phyloP scores from a whole-genome alignment of 805 yeast genomes.

The Wickerhamiella australiensis region DNA sequence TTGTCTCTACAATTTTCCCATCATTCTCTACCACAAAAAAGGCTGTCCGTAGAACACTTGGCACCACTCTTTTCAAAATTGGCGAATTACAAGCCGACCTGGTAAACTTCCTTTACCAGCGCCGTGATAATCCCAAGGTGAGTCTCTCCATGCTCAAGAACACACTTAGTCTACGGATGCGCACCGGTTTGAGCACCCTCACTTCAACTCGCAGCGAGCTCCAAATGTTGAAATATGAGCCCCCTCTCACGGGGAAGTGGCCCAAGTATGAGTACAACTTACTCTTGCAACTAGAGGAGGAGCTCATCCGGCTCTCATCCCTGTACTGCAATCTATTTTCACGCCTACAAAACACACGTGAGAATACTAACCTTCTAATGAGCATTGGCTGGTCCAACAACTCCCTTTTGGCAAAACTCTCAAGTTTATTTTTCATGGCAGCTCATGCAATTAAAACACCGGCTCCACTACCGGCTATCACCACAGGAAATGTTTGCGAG shows the following conservation, averaged over 20 bases:
- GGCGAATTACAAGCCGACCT: conserved; percentile 26
- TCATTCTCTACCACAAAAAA: conserved; percentile 14
- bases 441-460: background rate
- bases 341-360: background rate
- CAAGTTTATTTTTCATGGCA: background rate
- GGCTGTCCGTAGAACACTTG: conserved; percentile 24
- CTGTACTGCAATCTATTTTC: background rate
- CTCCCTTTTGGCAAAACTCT: background rate
- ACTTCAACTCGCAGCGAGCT: background rate
- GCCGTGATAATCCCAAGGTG: conserved; percentile 18
- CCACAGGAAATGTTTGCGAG: conserved; percentile 3
- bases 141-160: conserved; percentile 23
- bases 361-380: background rate
- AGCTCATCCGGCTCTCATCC: background rate
- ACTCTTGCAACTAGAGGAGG: conserved; percentile 1
- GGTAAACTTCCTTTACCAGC: conserved; percentile 24
- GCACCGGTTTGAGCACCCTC: background rate
- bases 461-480: conserved; percentile 2
- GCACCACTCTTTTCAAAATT: conserved; percentile 19
- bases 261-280: conserved; percentile 5
- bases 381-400: conserved; percentile 3
- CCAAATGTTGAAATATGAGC: conserved; percentile 1
- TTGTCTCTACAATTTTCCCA: background rate
- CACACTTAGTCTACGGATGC: conserved; percentile 13
- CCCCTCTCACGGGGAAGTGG: conserved; percentile 8